A percentile compares a stretch with the other conserved stretches of the same genome.
Evolutionary conservation across 1,284 basidiomycete genomes (phyloP).

Genomic region (Ganoderma lingzhi): DNA sequence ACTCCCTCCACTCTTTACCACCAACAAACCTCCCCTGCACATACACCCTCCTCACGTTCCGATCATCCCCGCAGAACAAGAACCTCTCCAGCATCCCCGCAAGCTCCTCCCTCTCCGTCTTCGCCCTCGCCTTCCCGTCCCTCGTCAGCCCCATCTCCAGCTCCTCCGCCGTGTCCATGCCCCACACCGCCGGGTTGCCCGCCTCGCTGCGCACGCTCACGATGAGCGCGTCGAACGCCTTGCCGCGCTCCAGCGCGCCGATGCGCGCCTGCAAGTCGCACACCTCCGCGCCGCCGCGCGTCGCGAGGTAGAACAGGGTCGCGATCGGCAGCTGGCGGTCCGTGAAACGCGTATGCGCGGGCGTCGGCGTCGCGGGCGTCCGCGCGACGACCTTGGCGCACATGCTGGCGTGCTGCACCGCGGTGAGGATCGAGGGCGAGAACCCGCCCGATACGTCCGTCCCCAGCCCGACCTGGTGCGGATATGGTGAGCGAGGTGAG

Average conservation of each 20-base stretch:
- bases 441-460: constrained; percentile 95
- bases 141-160: constrained; percentile 35
- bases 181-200: constrained; percentile 73
- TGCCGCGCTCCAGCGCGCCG: constrained; percentile 85
- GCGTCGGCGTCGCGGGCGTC: constrained; percentile 12
- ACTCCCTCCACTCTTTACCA: constrained; percentile 52
- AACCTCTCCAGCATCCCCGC: constrained; percentile 73
- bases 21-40: constrained; percentile 86
- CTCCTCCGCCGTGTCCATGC: constrained; percentile 47
- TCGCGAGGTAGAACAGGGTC: constrained; percentile 90
- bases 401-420: constrained; percentile 84
- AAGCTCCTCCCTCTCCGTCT: constrained; percentile 43
- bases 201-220: constrained; percentile 60
- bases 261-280: constrained; percentile 76
- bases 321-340: constrained; percentile 75
- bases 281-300: constrained; percentile 89
- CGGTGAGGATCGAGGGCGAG: constrained; percentile 84
- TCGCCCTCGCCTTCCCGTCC: constrained; percentile 28
- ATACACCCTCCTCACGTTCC: constrained; percentile 88
- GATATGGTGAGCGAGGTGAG: too few relatives aligned
- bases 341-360: constrained; percentile 52
- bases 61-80: constrained; percentile 87
- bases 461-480: constrained; percentile 80
- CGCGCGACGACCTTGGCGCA: constrained; percentile 80
- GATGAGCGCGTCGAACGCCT: constrained; percentile 91